Evolutionary conservation across 1,139 yeast genomes (phyloP).

Genomic region (Protomyces inouyei): DNA sequence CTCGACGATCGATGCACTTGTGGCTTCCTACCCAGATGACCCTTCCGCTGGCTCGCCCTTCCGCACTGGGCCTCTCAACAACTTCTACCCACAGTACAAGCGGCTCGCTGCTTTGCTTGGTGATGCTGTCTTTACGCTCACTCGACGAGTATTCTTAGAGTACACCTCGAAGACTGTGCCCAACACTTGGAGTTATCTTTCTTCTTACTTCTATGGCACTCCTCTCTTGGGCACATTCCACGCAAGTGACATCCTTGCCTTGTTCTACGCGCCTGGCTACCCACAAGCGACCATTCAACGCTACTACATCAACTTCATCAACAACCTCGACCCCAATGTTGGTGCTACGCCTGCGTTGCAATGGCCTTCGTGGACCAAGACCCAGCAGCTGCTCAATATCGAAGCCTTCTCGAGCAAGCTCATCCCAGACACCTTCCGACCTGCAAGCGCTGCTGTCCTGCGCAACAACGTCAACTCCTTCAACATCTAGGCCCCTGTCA

Average conservation of each 20-base stretch:
- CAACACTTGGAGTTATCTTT: not conserved
- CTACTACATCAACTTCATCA: not conserved
- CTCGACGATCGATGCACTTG: not conserved
- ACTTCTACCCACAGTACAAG: conserved; percentile 1
- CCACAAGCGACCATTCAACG: not conserved
- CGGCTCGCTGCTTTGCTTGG: conserved; percentile 3
- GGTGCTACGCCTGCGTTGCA: not conserved
- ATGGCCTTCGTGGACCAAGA: not conserved
- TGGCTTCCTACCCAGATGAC: not conserved
- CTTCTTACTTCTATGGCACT: not conserved
- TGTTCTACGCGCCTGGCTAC: not conserved
- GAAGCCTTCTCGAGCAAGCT: not conserved
- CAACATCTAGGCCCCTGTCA: not conserved
- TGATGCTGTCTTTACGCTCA: not conserved
- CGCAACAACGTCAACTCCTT: not conserved
- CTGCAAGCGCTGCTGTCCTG: not conserved
- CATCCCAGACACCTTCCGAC: not conserved
- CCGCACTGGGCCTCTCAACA: not conserved
- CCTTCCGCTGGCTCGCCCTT: not conserved
- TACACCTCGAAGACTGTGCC: not conserved
- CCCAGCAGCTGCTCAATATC: not conserved
- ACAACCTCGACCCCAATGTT: not conserved
- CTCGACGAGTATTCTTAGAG: not conserved
- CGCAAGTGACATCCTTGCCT: not conserved
- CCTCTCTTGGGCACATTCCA: conserved; percentile 2